phyloP scores from a whole-genome alignment of 2,329 filamentous ascomycete genomes.

The Phialocephala subalpina region DNA sequence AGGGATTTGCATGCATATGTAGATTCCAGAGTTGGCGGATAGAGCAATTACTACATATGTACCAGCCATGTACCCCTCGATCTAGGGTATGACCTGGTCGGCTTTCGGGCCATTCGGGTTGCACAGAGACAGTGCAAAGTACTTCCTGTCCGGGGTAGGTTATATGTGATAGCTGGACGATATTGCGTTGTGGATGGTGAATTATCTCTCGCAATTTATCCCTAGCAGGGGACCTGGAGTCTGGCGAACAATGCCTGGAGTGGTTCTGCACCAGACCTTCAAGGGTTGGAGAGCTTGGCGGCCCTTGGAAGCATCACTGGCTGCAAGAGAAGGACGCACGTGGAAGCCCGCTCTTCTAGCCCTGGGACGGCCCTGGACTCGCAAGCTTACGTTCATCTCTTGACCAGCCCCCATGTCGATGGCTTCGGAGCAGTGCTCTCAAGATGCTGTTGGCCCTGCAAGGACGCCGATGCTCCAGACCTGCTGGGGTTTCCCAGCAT shows the following conservation, averaged over 20 bases:
- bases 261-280: conserved; percentile 9
- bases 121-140: conserved; percentile 5
- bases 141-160: conserved; percentile 28
- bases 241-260: conserved; percentile 15
- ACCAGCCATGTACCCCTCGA: conserved; percentile 38
- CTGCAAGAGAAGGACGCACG: conserved; percentile 27
- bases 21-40: conserved; percentile 16
- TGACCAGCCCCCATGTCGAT: background rate
- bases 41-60: conserved; percentile 38
- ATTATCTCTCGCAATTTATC: conserved; percentile 3
- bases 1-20: conserved; percentile 31
- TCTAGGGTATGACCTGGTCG: conserved; percentile 37
- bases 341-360: conserved; percentile 23
- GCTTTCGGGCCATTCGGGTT: conserved; percentile 32
- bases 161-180: conserved; percentile 5
- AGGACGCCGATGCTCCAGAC: background rate
- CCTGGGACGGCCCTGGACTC: conserved; percentile 7
- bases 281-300: conserved; percentile 1
- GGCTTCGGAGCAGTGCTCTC: conserved; percentile 15
- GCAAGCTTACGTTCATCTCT: conserved; percentile 13
- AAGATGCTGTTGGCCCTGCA: background rate
- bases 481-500: background rate
- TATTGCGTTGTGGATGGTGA: conserved; percentile 1
- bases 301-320: conserved; percentile 16
- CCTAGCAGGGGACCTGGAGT: background rate